Evolutionary conservation across 345 rosid genomes (phyloP), one percentile per base, ranked within the genome.

Genomic region (Eucalyptus urophylla): DNA sequence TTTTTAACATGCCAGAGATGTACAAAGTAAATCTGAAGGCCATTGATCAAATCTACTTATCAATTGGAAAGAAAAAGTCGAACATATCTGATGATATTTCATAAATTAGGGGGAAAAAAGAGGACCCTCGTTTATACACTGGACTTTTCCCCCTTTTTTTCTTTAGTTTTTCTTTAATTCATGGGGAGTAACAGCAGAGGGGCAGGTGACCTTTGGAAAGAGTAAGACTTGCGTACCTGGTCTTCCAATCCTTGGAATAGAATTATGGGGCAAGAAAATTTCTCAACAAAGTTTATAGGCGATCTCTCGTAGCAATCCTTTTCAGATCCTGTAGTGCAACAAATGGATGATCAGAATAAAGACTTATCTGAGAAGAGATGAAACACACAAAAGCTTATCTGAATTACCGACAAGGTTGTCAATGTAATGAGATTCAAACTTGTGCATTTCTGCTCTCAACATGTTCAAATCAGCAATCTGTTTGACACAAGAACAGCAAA

Each of bases 161-260:
- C 72, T 65, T 65, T 65, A 4, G 19, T 65, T 65, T 65, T 65
- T 14, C 76, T n/a, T n/a, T 7, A n/a, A n/a, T n/a, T 65, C 0
- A 29, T 65, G 37, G 37, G 37, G 21, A 65, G 76, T 65, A 65
- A 65, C 37, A 65, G 76, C 21, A 65, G 76, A 15, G 40, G 19
- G 69, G 69, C 69, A 62, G 69, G 69, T 31, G 37, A 14, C 3
- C 76, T 15, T n/a, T n/a, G 11, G 40, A 65, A 14, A 65, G 76
- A 65, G 76, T 33, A 65, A 40, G 47, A 21, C 47, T 50, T 80
- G 27, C 88, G 25, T 90, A 96, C 98, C 99, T 96, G 95, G 92
- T 97, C 99, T 90, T 98, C 99, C 87, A 98, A 90, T 86, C 99
- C 99, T 92, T 97, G 99, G 92, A 98, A 98, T 60, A 96, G 93